Evolutionary conservation across 2,329 filamentous ascomycete species (phyloP), one percentile per base, ranked within the genome.

Genomic region (Cytospora mali): DNA sequence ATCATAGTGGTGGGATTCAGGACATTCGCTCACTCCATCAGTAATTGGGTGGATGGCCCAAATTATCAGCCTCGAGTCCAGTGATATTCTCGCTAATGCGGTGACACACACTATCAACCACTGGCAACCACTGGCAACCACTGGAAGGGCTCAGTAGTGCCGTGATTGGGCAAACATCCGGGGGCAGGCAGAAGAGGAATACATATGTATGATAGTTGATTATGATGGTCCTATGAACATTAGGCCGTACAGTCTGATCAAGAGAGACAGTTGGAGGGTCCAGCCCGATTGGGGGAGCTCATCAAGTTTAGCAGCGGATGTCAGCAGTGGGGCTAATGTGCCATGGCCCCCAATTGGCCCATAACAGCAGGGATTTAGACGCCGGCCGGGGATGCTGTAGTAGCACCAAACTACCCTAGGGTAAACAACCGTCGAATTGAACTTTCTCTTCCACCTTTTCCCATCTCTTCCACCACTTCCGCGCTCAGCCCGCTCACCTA

Each of bases 301-400:
- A 13, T 29, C 23, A 54, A 58, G 65, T 61, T 39, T 23, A 42
- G 71, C 69, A 71, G 68, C 74, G 71, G 74, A 73, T 73, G 64
- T 65, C 39, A 48, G 49, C 69, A 68, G 64, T 27, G 51, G 28
- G 18, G 50, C 7, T 31, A 21, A 53, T 58, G 66, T 62, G 48
- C 31, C 46, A 56, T 58, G 58, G 55, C 28, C 64, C 55, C 66
- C 68, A 64, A 70, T 72, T 69, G 72, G 68, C 73, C 72, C 74
- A 72, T 73, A 63, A 65, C 25, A 42, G 49, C 69, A 68, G 65
- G 72, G 70, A 71, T 75, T 72, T 78, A 78, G 75, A 77, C 76
- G 76, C 77, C 74, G 61, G 35, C 39, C 59, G 23, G 46, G 62
- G 42, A 4, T 23, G 3, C 3, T 46, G n/a, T 46, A 46, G 62